phyloP scores from a whole-genome alignment of 1,284 basidiomycete genomes.

The Pseudozyma thailandica region DNA sequence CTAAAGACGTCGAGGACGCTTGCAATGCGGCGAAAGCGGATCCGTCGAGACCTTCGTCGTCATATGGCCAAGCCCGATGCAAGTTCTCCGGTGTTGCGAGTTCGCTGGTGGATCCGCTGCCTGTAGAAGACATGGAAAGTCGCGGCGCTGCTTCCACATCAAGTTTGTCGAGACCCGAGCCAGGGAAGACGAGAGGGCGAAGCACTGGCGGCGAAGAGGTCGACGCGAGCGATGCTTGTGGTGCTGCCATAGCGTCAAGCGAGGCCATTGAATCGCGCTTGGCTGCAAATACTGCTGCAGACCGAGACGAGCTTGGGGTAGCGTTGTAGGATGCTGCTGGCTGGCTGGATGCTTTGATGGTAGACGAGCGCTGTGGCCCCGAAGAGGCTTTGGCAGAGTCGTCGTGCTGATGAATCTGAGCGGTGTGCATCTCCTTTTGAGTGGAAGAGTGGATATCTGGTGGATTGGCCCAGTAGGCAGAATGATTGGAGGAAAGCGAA shows the following conservation, averaged over 20 bases:
- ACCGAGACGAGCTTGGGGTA: neutral
- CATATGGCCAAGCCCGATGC: constrained; percentile 34
- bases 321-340: neutral
- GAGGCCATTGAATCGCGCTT: neutral
- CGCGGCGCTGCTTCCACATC: constrained; percentile 35
- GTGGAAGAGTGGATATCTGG: constrained; percentile 13
- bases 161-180: neutral
- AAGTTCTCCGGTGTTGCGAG: constrained; percentile 45
- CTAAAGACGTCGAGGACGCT: neutral
- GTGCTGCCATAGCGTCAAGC: neutral
- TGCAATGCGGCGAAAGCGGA: constrained; percentile 21
- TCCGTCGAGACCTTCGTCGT: constrained; percentile 2
- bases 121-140: constrained; percentile 52
- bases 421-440: neutral
- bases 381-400: neutral
- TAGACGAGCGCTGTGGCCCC: constrained; percentile 19
- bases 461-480: constrained; percentile 11
- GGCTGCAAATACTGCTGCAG: neutral
- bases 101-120: constrained; percentile 46
- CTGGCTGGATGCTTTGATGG: constrained; percentile 25
- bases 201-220: constrained; percentile 22
- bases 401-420: neutral
- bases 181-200: constrained; percentile 16
- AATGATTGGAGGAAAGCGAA: constrained; percentile 7
- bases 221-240: neutral